phyloP scores from a whole-genome alignment of 495 filamentous ascomycete species.

The Penicillium steckii region DNA sequence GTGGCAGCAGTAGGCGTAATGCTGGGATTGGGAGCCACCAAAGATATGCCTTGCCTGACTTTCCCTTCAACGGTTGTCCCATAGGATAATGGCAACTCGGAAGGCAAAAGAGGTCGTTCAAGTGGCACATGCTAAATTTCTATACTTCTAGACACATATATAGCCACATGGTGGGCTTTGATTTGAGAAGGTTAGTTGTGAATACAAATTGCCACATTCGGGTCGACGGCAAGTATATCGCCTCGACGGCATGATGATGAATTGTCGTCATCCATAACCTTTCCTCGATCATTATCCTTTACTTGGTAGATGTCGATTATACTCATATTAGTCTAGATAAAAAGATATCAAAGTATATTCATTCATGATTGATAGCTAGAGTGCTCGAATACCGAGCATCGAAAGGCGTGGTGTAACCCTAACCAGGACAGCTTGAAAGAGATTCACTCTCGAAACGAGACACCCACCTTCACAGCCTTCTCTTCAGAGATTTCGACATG shows the following conservation, averaged over 20 bases:
- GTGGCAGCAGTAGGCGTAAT: background rate
- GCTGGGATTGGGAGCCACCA: background rate
- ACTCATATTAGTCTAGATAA: no score
- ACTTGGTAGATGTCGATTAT: background rate
- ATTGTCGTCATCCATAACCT: conserved; percentile 2
- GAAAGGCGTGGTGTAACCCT: no score
- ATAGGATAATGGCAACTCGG: background rate
- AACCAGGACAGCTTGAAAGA: no score
- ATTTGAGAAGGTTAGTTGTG: background rate
- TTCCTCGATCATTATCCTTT: background rate
- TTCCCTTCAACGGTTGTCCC: background rate
- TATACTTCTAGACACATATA: background rate
- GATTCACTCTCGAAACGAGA: background rate
- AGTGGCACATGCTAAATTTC: background rate
- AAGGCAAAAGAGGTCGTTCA: background rate
- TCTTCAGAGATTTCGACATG: background rate
- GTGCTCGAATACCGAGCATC: no score
- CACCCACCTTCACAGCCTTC: background rate
- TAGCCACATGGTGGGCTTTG: background rate
- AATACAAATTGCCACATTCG: background rate
- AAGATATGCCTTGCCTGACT: background rate
- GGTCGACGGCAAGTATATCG: background rate
- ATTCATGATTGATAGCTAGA: background rate
- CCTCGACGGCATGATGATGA: background rate
- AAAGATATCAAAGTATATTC: no score